Percentiles rank a stretch among this genome's conserved stretches.
Evolutionary conservation across 495 filamentous ascomycete species (phyloP).

Genomic region (Coniosporium apollinis): DNA sequence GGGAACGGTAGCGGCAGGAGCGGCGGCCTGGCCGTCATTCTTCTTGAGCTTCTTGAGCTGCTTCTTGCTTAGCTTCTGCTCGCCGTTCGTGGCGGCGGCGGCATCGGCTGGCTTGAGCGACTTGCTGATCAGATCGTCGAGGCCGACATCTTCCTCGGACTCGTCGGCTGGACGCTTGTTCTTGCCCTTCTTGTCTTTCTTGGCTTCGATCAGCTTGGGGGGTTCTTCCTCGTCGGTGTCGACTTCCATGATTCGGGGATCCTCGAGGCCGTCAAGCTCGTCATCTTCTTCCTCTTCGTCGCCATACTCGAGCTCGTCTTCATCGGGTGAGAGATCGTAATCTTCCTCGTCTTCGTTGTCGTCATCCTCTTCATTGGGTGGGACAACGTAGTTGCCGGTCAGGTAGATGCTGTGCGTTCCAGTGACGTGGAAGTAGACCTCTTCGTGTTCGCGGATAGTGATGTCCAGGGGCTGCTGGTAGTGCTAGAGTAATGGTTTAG

Average conservation of each 20-base stretch:
- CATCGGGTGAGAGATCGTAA: slow-evolving; percentile 68
- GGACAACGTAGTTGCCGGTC: slow-evolving; percentile 84
- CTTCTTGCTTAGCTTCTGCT: slow-evolving; percentile 70
- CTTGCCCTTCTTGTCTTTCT: slow-evolving; percentile 31
- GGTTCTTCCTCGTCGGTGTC: slow-evolving; percentile 61
- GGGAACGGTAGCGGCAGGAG: too few species aligned
- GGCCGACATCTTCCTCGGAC: slow-evolving; percentile 37
- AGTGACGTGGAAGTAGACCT: slow-evolving; percentile 75
- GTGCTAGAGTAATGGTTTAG: too few species aligned
- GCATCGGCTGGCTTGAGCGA: slow-evolving; percentile 29
- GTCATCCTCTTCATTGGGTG: slow-evolving; percentile 33
- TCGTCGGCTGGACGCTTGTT: slow-evolving; percentile 71
- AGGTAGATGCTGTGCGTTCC: slow-evolving; percentile 83
- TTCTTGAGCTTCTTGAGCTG: slow-evolving; percentile 98
- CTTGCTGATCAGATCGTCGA: slow-evolving; percentile 67
- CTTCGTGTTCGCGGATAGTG: slow-evolving; percentile 68
- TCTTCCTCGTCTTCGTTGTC: slow-evolving; percentile 51
- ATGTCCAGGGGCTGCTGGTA: slow-evolving; percentile 94
- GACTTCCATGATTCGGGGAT: slow-evolving; percentile 71
- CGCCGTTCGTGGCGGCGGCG: slow-evolving; percentile 36
- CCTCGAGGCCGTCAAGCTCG: slow-evolving; percentile 63
- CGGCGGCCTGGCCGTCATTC: slow-evolving; percentile 68
- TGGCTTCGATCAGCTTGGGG: slow-evolving; percentile 51
- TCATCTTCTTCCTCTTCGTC: slow-evolving; percentile 64
- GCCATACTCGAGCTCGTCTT: slow-evolving; percentile 49